Percentiles rank a stretch among this genome's conserved stretches.
Conservation (phyloP, 129 eudicot genomes). For the Tanacetum coccineum region DNA sequence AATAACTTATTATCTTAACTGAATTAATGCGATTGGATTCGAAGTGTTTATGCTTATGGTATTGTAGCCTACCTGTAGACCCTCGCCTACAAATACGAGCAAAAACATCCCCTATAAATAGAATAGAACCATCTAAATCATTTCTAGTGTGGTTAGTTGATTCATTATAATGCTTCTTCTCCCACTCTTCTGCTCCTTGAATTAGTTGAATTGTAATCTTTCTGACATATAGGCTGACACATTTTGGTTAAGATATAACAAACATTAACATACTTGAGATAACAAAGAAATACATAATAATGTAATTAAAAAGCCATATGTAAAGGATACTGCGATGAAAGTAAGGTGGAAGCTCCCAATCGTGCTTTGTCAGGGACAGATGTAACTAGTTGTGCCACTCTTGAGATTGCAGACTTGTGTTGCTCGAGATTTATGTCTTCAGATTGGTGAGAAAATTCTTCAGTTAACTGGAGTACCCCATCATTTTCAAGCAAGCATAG, state of each 20-base stretch:
- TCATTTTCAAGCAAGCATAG: constrained; percentile 77
- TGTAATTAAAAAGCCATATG: background rate
- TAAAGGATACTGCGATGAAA: constrained; percentile 88
- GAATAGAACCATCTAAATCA: constrained; percentile 41
- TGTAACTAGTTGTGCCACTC: constrained; percentile 67
- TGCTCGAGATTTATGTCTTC: constrained; percentile 32
- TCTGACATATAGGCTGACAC: constrained; percentile 67
- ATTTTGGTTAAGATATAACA: constrained; percentile 44
- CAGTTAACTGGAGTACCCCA: constrained; percentile 50
- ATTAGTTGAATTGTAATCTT: constrained; percentile 60
- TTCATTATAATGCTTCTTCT: constrained; percentile 24
- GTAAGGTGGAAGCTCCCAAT: constrained; percentile 57
- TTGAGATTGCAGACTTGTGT: constrained; percentile 42
- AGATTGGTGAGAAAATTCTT: constrained; percentile 49
- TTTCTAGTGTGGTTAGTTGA: constrained; percentile 17
- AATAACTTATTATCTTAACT: background rate
- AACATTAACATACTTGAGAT: constrained; percentile 15
- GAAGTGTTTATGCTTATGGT: too few relatives aligned
- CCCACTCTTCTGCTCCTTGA: constrained; percentile 62
- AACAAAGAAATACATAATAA: constrained; percentile 11
- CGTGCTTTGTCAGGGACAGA: constrained; percentile 94
- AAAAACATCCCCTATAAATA: constrained; percentile 68
- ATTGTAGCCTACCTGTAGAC: constrained; percentile 57
- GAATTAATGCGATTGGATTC: too few relatives aligned
- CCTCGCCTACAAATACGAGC: constrained; percentile 89